Evolutionary conservation across 148 eudicot species (phyloP).

Genomic region (Vaccinium myrtillus): DNA sequence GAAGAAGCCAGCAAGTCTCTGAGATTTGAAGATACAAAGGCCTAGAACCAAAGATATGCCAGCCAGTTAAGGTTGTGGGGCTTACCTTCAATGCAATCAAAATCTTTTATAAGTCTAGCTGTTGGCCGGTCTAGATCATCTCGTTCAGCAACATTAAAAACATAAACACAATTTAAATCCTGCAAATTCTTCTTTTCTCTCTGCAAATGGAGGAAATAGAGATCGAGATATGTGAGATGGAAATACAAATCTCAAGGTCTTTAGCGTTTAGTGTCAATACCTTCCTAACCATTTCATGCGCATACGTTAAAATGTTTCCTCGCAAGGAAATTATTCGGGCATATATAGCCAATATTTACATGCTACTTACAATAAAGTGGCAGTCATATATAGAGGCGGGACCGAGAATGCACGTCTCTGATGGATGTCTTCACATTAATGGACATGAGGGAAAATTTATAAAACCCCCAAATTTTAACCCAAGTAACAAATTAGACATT

Average conservation of each 20-base stretch:
- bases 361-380: not conserved
- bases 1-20: not conserved
- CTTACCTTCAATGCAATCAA: conserved; percentile 73
- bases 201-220: conserved; percentile 37
- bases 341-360: not conserved
- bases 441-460: not conserved
- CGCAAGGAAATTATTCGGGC: not conserved
- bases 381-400: not conserved
- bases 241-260: not conserved
- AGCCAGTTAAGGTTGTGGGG: not conserved
- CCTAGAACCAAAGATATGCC: not conserved
- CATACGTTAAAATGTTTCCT: not conserved
- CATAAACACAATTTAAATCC: conserved; percentile 72
- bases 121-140: conserved; percentile 82
- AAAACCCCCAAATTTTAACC: not conserved
- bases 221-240: not conserved
- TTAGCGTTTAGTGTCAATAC: not conserved
- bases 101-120: conserved; percentile 82
- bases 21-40: not conserved
- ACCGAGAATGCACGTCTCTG: not conserved
- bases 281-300: not conserved
- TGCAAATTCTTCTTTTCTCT: conserved; percentile 91
- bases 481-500: not conserved
- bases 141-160: conserved; percentile 70
- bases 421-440: not conserved